Base-by-base conservation (phyloP, 2,329 filamentous ascomycete species). In the Aspergillus latus region DNA sequence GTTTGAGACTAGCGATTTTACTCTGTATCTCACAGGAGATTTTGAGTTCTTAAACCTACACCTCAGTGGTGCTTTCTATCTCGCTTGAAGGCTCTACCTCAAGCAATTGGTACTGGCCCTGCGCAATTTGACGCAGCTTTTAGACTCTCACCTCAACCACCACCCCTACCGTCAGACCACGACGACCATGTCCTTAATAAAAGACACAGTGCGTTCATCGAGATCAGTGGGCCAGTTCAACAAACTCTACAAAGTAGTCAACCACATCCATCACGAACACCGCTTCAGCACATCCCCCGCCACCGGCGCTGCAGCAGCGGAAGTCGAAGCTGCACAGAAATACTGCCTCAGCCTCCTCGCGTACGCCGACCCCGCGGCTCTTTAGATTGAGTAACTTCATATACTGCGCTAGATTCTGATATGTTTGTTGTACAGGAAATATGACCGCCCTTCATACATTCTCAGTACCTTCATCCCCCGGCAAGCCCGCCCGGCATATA, bases 381-480 rank as follows among this genome's bases (percentile, higher is more conserved):
- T 15, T 9, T 7, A 26, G 10, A 32, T 21, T 6, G 2, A 13
- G 32, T 9, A 6, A 13, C 4, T 11, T 5, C 21, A n/a, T 16
- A 13, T 37, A 15, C 15, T 2, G 5, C 32, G 1, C 10, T 21
- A 5, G 3, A 39, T 40, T 40, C 36, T 61, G 56, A 60, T 46
- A 21, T 28, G 10, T 26, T 28, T 10, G n/a, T 32, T 11, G n/a
- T 10, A 4, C 64, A 95, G 92, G 72, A 88, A 88, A 72, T 91
- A 91, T 74, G 94, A 99, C 74, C 88, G 92, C 54, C 90, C 95
- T 61, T 92, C 94, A 13, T 90, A 91, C 71, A 83, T 94, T 36
- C 85, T 97, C 58, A 87, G 90, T 61, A 88, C 90, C 59, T 96
- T 97, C 75, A 84, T 97, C 59, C 92, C 91, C 1, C 79, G 79